Conservation (phyloP, 305 asterid species). For the Plantago coronopus region DNA sequence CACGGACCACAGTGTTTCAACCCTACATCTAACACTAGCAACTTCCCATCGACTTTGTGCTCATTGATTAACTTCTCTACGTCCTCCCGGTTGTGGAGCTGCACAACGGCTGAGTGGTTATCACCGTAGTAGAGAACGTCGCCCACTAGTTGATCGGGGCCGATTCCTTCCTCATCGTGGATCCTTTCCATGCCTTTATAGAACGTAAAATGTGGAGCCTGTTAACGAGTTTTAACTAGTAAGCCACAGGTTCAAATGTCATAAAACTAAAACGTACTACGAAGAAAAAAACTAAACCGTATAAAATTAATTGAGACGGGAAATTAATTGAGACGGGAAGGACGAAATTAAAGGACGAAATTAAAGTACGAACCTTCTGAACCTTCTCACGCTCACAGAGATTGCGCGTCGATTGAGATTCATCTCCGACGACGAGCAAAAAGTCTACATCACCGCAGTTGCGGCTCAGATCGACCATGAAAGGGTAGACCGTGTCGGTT, state of each 20-base stretch:
- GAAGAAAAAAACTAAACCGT: too few relatives aligned
- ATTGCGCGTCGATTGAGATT: conserved; percentile 52
- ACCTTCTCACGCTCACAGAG: conserved; percentile 76
- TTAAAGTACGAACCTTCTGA: conserved; percentile 43
- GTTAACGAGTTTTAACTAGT: background rate
- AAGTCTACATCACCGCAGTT: conserved; percentile 84
- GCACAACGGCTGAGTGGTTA: conserved; percentile 72
- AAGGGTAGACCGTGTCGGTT: conserved; percentile 71
- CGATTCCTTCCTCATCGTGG: conserved; percentile 92
- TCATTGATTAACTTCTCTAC: conserved; percentile 64
- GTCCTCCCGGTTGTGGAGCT: conserved; percentile 67
- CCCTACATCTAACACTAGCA: conserved; percentile 87
- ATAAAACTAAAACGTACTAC: too few relatives aligned
- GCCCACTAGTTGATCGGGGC: conserved; percentile 79
- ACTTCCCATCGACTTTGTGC: conserved; percentile 45
- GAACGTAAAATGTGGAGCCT: conserved; percentile 89
- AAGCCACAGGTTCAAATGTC: background rate
- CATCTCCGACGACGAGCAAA: conserved; percentile 82
- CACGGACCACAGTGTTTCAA: conserved; percentile 97
- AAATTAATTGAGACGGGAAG: too few relatives aligned
- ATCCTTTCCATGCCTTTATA: conserved; percentile 84
- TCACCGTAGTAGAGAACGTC: conserved; percentile 94
- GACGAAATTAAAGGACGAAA: too few relatives aligned
- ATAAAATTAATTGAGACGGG: too few relatives aligned
- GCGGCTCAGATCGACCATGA: conserved; percentile 87